Evolutionary conservation across 2,329 filamentous ascomycete genomes (phyloP).

Genomic region (Colletotrichum cereale): DNA sequence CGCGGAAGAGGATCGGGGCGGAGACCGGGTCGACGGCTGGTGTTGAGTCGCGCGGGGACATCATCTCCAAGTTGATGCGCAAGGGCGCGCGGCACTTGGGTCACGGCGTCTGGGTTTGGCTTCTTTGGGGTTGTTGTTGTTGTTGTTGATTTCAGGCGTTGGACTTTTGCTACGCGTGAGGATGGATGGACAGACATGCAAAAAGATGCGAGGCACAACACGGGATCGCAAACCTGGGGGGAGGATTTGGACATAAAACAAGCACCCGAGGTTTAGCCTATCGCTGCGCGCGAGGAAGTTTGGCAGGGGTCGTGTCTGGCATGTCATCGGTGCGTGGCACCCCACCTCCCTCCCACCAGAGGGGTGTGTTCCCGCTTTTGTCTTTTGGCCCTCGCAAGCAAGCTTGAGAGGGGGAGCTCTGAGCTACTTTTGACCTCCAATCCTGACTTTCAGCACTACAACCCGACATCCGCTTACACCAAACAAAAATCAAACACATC

Average conservation of each 20-base stretch:
- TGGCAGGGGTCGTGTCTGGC: neutral
- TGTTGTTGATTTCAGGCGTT: neutral
- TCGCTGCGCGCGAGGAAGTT: neutral
- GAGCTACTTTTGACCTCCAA: conserved; percentile 39
- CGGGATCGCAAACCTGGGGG: neutral
- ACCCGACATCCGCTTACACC: neutral
- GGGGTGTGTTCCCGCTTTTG: neutral
- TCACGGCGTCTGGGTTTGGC: too few species aligned
- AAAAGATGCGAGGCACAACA: neutral
- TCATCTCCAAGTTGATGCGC: conserved; percentile 40
- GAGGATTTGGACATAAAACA: neutral
- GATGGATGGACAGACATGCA: neutral
- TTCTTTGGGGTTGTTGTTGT: neutral
- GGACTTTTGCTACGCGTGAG: neutral
- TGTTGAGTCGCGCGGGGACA: conserved; percentile 43
- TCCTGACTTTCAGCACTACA: neutral
- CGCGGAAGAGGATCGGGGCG: conserved; percentile 63
- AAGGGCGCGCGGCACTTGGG: neutral
- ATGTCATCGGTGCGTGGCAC: conserved; percentile 26
- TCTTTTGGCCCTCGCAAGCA: neutral
- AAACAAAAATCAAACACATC: neutral
- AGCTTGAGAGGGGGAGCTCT: conserved; percentile 27
- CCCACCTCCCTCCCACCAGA: conserved; percentile 8
- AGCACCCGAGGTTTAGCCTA: conserved; percentile 9
- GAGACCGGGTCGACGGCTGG: conserved; percentile 26